These are phyloP conservation scores for Globisporangium cederbergense DNA, from an alignment of 352 stramenopile species.

Conservation along the genomic window DNA sequence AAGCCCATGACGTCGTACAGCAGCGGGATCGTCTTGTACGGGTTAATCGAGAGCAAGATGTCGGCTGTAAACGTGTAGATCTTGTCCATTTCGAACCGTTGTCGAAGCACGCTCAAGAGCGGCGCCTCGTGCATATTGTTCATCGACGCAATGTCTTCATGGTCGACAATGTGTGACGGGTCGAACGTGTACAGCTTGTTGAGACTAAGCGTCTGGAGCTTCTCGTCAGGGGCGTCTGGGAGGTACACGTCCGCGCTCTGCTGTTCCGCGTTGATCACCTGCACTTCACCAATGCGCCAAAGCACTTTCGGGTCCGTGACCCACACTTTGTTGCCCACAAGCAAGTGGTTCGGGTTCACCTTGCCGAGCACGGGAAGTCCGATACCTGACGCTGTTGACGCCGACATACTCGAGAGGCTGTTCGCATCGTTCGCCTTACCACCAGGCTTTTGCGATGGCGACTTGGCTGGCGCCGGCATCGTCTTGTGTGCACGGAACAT, in stretches of 20 bases:
- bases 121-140: slow-evolving; percentile 90
- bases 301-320: slow-evolving; percentile 69
- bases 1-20: slow-evolving; percentile 78
- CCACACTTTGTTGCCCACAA: slow-evolving; percentile 66
- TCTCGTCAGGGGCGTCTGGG: slow-evolving; percentile 53
- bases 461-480: slow-evolving; percentile 13
- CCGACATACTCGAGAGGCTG: not conserved
- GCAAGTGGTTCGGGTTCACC: slow-evolving; percentile 46
- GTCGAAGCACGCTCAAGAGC: slow-evolving; percentile 71
- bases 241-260: slow-evolving; percentile 58
- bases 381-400: not conserved
- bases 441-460: slow-evolving; percentile 7
- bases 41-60: slow-evolving; percentile 82
- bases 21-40: slow-evolving; percentile 85
- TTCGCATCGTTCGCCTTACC: slow-evolving; percentile 14
- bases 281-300: slow-evolving; percentile 78
- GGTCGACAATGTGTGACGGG: slow-evolving; percentile 78
- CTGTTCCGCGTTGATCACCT: slow-evolving; percentile 38
- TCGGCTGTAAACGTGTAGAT: slow-evolving; percentile 89
- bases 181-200: slow-evolving; percentile 77
- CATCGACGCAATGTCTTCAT: slow-evolving; percentile 84
- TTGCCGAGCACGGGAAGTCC: slow-evolving; percentile 33
- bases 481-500: slow-evolving; percentile 19
- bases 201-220: slow-evolving; percentile 48
- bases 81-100: slow-evolving; percentile 73